Percentiles rank a stretch among this genome's conserved stretches.
These are phyloP conservation scores for Botryotinia calthae DNA, from an alignment of 2,329 filamentous ascomycete genomes.

Conservation along the genomic window DNA sequence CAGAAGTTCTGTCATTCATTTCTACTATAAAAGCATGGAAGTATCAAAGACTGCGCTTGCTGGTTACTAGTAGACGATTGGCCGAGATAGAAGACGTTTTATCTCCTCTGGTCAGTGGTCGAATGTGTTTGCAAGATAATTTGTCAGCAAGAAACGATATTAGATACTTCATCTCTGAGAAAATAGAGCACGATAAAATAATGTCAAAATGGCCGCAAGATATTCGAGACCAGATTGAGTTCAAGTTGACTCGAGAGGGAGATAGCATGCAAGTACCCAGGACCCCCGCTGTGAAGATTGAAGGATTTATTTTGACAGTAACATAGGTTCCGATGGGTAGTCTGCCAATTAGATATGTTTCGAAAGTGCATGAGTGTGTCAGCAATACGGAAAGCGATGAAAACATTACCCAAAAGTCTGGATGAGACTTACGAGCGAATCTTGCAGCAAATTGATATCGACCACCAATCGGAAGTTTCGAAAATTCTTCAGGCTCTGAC, in stretches of 20 bases:
- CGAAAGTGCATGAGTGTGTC: slow-evolving; percentile 29
- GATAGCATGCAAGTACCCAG: slow-evolving; percentile 38
- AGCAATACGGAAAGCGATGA: slow-evolving; percentile 34
- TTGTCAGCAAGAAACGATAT: slow-evolving; percentile 34
- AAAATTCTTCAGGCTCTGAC: slow-evolving; percentile 34
- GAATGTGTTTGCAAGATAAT: slow-evolving; percentile 27
- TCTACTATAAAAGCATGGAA: slow-evolving; percentile 28
- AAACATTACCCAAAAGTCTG: slow-evolving; percentile 38
- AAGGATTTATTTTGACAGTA: background rate
- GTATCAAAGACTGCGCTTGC: slow-evolving; percentile 24
- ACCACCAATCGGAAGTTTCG: slow-evolving; percentile 23
- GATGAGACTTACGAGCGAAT: slow-evolving; percentile 42
- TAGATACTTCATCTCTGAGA: slow-evolving; percentile 31
- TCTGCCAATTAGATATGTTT: slow-evolving; percentile 39
- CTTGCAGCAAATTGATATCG: slow-evolving; percentile 32
- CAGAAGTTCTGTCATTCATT: slow-evolving; percentile 35
- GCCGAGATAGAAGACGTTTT: slow-evolving; percentile 37
- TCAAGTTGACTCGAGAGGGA: slow-evolving; percentile 32
- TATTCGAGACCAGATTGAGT: slow-evolving; percentile 34
- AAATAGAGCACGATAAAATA: slow-evolving; percentile 30
- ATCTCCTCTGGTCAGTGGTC: slow-evolving; percentile 24
- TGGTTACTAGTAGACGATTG: slow-evolving; percentile 40
- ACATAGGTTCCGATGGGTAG: slow-evolving; percentile 41
- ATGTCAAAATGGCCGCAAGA: slow-evolving; percentile 33
- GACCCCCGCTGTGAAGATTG: background rate